Evolutionary conservation across 768 basidiomycete genomes (phyloP).

Genomic region (Leccinum sublutescens): DNA sequence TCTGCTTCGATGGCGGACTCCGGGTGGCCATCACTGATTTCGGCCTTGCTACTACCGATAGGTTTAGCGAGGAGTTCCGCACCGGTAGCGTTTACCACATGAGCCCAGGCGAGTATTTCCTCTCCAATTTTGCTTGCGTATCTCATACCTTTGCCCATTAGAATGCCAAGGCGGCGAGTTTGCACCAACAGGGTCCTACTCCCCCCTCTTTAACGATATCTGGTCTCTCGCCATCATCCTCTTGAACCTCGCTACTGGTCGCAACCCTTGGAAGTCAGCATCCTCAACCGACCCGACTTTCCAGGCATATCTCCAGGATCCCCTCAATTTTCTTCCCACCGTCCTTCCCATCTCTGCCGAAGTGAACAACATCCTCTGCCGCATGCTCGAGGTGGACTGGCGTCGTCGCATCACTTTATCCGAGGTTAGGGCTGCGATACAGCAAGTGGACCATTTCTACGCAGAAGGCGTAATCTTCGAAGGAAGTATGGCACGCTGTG

Average conservation of each 20-base stretch:
- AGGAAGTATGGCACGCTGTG: constrained; percentile 74
- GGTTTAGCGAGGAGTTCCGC: constrained; percentile 81
- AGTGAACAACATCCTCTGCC: constrained; percentile 70
- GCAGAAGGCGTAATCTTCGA: constrained; percentile 75
- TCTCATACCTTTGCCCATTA: constrained; percentile 36
- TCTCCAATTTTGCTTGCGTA: constrained; percentile 9
- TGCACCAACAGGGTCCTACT: constrained; percentile 66
- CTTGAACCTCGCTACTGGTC: constrained; percentile 90
- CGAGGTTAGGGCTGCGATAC: constrained; percentile 53
- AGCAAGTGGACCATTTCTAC: constrained; percentile 63
- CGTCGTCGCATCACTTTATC: constrained; percentile 45
- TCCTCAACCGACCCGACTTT: constrained; percentile 82
- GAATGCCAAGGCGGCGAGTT: constrained; percentile 83
- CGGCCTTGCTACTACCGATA: constrained; percentile 88
- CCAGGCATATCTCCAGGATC: constrained; percentile 79
- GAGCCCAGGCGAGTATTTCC: constrained; percentile 71
- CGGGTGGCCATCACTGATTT: constrained; percentile 91
- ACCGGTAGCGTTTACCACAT: constrained; percentile 99
- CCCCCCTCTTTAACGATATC: constrained; percentile 86
- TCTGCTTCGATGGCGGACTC: constrained; percentile 78
- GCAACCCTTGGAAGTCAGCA: constrained; percentile 96
- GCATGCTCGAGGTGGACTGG: constrained; percentile 74
- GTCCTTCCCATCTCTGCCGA: constrained; percentile 79
- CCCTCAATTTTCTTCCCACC: constrained; percentile 74
- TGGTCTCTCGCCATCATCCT: constrained; percentile 98